Evolutionary conservation across 495 filamentous ascomycete genomes (phyloP).

Genomic region (Talaromyces nanjingensis): DNA sequence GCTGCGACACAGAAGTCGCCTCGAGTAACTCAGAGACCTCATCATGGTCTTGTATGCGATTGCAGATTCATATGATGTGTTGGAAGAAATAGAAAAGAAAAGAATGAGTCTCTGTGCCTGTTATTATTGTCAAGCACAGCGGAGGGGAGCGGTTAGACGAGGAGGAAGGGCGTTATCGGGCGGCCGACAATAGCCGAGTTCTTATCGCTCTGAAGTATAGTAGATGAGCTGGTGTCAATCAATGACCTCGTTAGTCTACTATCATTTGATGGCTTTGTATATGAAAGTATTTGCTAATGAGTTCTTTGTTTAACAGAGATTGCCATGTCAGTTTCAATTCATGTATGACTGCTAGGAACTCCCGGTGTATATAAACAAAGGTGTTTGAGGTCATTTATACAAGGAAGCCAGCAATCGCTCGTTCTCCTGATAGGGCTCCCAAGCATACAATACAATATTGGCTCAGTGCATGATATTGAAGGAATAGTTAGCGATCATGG

Average conservation of each 20-base stretch:
- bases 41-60: conserved; percentile 18
- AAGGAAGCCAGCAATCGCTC: background rate
- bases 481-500: too few relatives aligned
- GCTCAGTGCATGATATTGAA: too few relatives aligned
- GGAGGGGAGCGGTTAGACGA: conserved; percentile 3
- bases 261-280: background rate
- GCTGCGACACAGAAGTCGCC: background rate
- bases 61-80: conserved; percentile 1
- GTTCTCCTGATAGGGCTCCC: background rate
- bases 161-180: conserved; percentile 7
- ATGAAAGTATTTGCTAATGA: background rate
- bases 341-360: background rate
- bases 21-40: conserved; percentile 25
- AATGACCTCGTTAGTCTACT: background rate
- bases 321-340: background rate
- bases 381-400: background rate
- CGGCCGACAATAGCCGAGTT: conserved; percentile 37
- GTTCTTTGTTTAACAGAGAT: background rate
- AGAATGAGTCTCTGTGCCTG: background rate
- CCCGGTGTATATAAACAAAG: background rate
- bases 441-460: too few relatives aligned
- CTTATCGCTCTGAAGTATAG: background rate
- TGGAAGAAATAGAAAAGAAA: conserved; percentile 8
- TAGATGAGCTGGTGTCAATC: too few relatives aligned
- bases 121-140: background rate